Base-by-base conservation (phyloP, 1,284 basidiomycete species). In the Taiwanofungus camphoratus region DNA sequence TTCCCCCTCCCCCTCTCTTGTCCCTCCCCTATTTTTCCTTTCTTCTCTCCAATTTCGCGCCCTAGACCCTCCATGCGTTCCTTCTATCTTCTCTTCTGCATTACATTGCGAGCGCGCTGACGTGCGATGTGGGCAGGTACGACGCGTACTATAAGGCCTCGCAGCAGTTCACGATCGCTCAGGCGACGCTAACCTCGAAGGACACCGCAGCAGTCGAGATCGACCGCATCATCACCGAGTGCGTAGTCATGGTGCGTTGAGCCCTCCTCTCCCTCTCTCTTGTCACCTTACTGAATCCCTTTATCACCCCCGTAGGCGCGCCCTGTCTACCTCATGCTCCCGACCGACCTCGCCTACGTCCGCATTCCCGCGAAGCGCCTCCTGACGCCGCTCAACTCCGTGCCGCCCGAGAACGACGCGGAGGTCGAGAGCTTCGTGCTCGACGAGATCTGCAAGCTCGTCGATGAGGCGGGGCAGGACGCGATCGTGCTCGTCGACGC, bases 291-390 rank as follows among this genome's bases (percentile, higher is more conserved):
- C n/a, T 21, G 8, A 27, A 22, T 41, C 8, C 18, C 32, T 37
- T 4, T 24, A 19, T 33, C 7, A 4, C 16, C 1, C 9, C 2
- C 19, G 45, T 53, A 90, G 76, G 87, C 86, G 26, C 78, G 88
- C 16, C 93, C 94, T 0, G 89, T 88, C 15, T 98, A 98, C 61
- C 66, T 98, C 41, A 79, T 87, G 29, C 71, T 98, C 5, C 95
- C 94, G 0, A 93, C 86, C 11, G 88, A 98, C 56, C 67, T 93
- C 32, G 84, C 90, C 5, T 74, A 79, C 54, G 68, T 72, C 39
- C 77, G 82, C 55, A 82, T 94, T 20, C 76, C 87, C 0, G 65
- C 77, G 2, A 73, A 76, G 35, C 73, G 77, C 7, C 74, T 98
- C 39, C 65, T 77, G 41, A 78, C 70, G 0, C 81, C 83, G 0